Evolutionary conservation across 2,329 filamentous ascomycete genomes (phyloP), one percentile per base, ranked within the genome.

Genomic region (Aspergillus sp.): DNA sequence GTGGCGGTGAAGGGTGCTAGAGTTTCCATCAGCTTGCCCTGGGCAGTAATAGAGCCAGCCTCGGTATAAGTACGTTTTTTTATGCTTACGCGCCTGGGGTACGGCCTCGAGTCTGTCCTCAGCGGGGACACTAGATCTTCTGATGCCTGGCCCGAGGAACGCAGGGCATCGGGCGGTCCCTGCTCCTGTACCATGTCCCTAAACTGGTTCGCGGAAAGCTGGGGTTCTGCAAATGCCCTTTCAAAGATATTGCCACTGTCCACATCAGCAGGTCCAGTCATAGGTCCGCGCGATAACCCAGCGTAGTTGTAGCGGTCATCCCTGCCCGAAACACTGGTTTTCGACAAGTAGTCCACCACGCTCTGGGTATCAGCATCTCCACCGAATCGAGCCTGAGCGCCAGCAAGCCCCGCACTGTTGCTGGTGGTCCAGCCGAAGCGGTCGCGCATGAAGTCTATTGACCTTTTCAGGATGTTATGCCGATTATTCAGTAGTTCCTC

Each of bases 391-490:
- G 93, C 91, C 75, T 96, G 92, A 15, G 92, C 92, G 71, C 88
- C 92, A 48, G 89, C 88, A 66, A 96, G 87, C 10, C 87, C 91
- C 13, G 90, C 86, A 71, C 89, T 42, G 25, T 8, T 90, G 55
- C 86, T 86, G 32, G 88, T 84, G 32, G 90, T 86, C 89, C 92
- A 94, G 64, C 90, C 90, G 77, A 96, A 85, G 65, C 91, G 90
- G 73, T 97, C 92, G 71, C 91, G 90, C 90, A 99, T 96, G 72
- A 98, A 97, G 75, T 98, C 95, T 72, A 97, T 89, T 8, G 93
- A 96, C 61, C 94, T 86, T 78, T 96, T 96, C 70, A 99, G 76
- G 36, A 96, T 90, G 81, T 92, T 96, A 75, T 98, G 93, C 57
- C 95, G 89, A 74, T 87, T 96, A 74, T 96, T 91, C 58, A 98